Base-by-base conservation (phyloP, 352 stramenopile genomes). In the Globisporangium splendens region DNA sequence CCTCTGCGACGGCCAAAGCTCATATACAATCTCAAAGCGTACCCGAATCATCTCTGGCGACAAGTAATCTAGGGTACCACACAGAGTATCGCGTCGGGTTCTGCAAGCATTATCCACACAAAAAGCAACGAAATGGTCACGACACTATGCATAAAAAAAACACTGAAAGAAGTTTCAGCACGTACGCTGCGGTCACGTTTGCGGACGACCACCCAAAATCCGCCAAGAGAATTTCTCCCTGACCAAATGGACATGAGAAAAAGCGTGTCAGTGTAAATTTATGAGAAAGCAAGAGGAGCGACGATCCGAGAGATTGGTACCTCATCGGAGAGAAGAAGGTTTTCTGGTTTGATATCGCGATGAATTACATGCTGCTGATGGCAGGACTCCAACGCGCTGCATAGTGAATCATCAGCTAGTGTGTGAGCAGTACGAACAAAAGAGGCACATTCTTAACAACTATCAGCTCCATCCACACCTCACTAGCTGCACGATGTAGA, bases 191-290 rank as follows among this genome's bases (percentile, higher is more conserved):
- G 0, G 78, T 90, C 39, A 93, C 85, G 22, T 93, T 93, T 15
- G 83, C 75, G 69, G 66, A 98, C 0, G 96, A 99, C 97, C 97
- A 99, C n/a, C 98, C 98, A 76, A 99, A 99, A 70, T 99, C 98
- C 6, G 95, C 97, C 50, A 99, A 93, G 66, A 99, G 98, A 35
- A 99, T 92, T 62, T 98, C 95, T 46, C 91, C 88, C 71, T 88
- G 49, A 20, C 33, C 35, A 39, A 15, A 35, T 35, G 3, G 5
- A 4, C 28, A 18, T 24, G 18, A 59, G 12, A 48, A 35, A 6
- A 18, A 58, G 20, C 21, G 35, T 56, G 46, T 47, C 12, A 63
- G 15, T 54, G 21, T 18, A 21, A 11, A 51, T 22, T 2, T 11
- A 6, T 35, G 28, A 35, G 28, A 35, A 10, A 35, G 28, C 28